Evolutionary conservation across 2,329 filamentous ascomycete species (phyloP), one percentile per base, ranked within the genome.

Genomic region (Aspergillus japonicus): DNA sequence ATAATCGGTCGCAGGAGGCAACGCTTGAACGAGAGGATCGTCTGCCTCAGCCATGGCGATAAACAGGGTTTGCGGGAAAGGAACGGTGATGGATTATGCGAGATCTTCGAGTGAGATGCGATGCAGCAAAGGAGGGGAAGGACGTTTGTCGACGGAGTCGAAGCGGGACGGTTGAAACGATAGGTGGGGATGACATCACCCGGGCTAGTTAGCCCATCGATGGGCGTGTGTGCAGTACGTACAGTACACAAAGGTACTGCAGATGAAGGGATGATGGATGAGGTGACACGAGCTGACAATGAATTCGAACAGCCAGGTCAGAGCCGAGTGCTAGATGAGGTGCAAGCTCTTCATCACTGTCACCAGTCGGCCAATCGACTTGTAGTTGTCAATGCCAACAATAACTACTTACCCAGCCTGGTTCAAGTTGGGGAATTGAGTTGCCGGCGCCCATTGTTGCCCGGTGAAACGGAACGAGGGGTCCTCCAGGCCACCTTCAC

Each of bases 1-100:
- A 68, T 87, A 85, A 71, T 89, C 86, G 3, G 85, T 86, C 12
- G 79, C 81, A 3, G 86, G 86, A 8, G 86, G 86, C 50, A 86
- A 73, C 26, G 86, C 84, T 65, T 82, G 77, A 62, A 87, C 73
- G 55, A 88, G 78, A 48, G 85, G 85, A 60, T 80, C 75, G 50
- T 77, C 72, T 39, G 65, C 60, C 29, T 76, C 71, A 19, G 71
- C 58, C 69, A 73, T 72, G 55, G 57, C 52, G 24, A 35, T 35
- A 35, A 62, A 35, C 12, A 57, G 51, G 35, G 44, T 42, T 42
- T 53, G 54, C 4, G 51, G 31, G 26, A 56, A 42, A 4, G 59
- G 50, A 50, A 57, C 6, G 39, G 39, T 60, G 48, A 24, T 39
- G 47, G 51, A 49, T 52, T 44, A 39, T 47, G 6, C n/a, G 12